Conservation (phyloP, 495 filamentous ascomycete genomes). For the Elasticomyces elasticus region DNA sequence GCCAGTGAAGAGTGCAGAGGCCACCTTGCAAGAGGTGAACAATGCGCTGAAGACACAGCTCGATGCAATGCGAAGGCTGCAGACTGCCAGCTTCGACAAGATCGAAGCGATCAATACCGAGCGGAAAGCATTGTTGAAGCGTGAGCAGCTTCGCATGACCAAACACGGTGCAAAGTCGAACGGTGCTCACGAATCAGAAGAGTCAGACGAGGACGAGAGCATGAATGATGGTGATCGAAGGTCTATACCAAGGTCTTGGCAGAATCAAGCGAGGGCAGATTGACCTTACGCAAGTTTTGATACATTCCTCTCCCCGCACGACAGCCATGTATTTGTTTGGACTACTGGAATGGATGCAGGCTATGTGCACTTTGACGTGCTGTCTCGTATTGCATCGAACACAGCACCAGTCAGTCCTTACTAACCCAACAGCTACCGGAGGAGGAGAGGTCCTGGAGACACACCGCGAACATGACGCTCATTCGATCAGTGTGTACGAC, state of each 20-base stretch:
- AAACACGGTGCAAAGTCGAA: background rate
- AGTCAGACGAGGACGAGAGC: background rate
- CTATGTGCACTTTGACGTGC: background rate
- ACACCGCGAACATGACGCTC: slow-evolving; percentile 4
- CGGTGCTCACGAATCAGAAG: background rate
- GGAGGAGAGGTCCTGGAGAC: background rate
- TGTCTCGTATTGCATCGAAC: background rate
- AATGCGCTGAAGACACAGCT: slow-evolving; percentile 26
- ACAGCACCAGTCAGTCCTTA: background rate
- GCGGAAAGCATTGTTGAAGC: slow-evolving; percentile 24
- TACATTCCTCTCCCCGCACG: slow-evolving; percentile 14
- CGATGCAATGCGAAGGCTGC: slow-evolving; percentile 28
- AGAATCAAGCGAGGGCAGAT: background rate
- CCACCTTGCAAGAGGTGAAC: slow-evolving; percentile 18
- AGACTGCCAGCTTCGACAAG: slow-evolving; percentile 31
- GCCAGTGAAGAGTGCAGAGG: slow-evolving; percentile 4
- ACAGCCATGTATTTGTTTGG: slow-evolving; percentile 17
- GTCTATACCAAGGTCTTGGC: background rate
- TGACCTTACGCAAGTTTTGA: slow-evolving; percentile 1
- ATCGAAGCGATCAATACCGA: slow-evolving; percentile 31
- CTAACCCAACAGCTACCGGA: background rate
- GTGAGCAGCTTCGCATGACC: slow-evolving; percentile 12
- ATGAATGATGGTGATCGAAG: background rate
- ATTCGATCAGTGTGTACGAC: slow-evolving; percentile 1
- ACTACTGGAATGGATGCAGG: slow-evolving; percentile 12